Base-by-base conservation (phyloP, 2,329 filamentous ascomycete species). In the Colletotrichum scovillei region DNA sequence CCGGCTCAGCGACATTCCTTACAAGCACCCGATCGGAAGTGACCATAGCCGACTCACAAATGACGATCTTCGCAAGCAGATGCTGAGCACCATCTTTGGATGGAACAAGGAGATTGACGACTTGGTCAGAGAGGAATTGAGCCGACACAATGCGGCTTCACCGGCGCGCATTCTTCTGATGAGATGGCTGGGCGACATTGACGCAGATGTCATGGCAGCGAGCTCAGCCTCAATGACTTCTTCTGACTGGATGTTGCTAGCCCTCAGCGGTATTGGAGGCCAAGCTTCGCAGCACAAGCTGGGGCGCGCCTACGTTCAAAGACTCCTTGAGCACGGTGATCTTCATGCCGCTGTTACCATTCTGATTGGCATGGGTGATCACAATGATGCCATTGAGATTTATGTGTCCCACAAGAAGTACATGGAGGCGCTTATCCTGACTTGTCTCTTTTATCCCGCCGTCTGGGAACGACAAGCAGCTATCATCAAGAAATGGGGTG, bases 191-290 rank as follows among this genome's bases (percentile, higher is more conserved):
- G 95, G 95, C 16, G 94, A 98, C 74, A 91, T 94, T 49, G 92
- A 95, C 72, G 89, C 92, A 0, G 95, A 98, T 78, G 89, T 95
- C 53, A 94, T 98, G 89, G 89, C 92, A 12, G 91, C 94, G 2
- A 94, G 91, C 56, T 93, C 95, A 0, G 92, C 96, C 76, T 93
- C 94, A n/a, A 95, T 97, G 89, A 96, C 95, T 11, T 95, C 94
- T 2, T 94, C 94, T 0, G 97, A 98, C 82, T 99, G 97, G 97
- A 98, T 99, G 95, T 85, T 98, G 72, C 86, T 99, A 46, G 96
- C 97, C 12, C 84, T 99, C 64, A 97, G 94, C 79, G 94, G 94
- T 53, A 97, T 98, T 83, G 95, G 94, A 64, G 63, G 69, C 4
- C 87, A 91, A 74, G 88, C 91, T 49, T 95, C 95, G 1, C 94